These are phyloP conservation scores for Delonix regia DNA, from an alignment of 306 rosid species.

Conservation along the genomic window DNA sequence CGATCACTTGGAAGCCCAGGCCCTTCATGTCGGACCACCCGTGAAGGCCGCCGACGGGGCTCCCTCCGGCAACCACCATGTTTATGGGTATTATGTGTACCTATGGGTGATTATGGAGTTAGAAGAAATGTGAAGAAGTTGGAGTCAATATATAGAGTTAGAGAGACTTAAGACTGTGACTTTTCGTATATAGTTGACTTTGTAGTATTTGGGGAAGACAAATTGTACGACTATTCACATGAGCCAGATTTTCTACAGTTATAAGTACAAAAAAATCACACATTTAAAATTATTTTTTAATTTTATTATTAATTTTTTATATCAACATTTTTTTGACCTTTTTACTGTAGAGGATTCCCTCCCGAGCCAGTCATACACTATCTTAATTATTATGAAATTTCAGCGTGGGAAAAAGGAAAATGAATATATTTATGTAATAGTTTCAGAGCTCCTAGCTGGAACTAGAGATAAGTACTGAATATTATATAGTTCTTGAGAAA, in stretches of 20 bases:
- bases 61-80: conserved; percentile 36
- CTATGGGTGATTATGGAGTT: not conserved
- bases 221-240: not conserved
- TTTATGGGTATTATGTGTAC: not conserved
- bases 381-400: too few relatives aligned
- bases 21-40: conserved; percentile 39
- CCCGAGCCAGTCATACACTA: too few relatives aligned
- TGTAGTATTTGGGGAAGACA: not conserved
- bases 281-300: too few relatives aligned
- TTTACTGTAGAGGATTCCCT: too few relatives aligned
- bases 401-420: not conserved
- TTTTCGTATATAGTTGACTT: not conserved
- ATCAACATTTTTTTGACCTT: too few relatives aligned
- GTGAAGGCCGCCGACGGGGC: not conserved
- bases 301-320: too few relatives aligned
- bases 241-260: too few relatives aligned
- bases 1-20: conserved; percentile 48
- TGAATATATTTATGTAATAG: not conserved
- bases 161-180: not conserved
- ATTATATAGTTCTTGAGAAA: not conserved
- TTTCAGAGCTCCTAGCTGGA: not conserved
- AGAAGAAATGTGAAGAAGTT: not conserved
- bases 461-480: not conserved
- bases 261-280: too few relatives aligned
- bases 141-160: not conserved